Evolutionary conservation across 495 filamentous ascomycete species (phyloP).

Genomic region (Xylaria venustula): DNA sequence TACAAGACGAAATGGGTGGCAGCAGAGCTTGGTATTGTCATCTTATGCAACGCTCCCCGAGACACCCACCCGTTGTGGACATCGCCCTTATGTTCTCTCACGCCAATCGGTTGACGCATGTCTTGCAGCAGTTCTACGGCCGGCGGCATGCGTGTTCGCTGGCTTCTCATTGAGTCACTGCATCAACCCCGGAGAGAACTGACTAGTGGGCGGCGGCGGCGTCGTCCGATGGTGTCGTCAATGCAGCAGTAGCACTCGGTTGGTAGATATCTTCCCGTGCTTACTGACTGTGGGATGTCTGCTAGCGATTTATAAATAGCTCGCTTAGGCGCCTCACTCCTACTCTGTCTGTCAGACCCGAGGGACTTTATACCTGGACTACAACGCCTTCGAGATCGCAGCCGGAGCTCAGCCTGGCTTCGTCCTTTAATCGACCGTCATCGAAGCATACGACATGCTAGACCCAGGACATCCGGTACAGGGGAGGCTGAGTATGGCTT

Average conservation of each 20-base stretch:
- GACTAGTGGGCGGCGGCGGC: background rate
- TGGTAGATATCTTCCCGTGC: background rate
- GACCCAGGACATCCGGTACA: background rate
- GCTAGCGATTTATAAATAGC: constrained; percentile 13
- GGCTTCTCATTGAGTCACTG: constrained; percentile 2
- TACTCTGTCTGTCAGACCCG: constrained; percentile 2
- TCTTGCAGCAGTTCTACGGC: constrained; percentile 6
- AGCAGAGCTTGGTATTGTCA: background rate
- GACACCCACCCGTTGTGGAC: background rate
- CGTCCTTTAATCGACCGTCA: background rate
- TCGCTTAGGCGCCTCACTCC: constrained; percentile 8
- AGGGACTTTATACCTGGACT: background rate
- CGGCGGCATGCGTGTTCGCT: constrained; percentile 7
- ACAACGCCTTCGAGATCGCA: background rate
- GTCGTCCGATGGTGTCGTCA: background rate
- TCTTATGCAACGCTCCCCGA: background rate
- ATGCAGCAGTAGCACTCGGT: constrained; percentile 2
- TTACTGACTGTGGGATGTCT: background rate
- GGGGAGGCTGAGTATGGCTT: background rate
- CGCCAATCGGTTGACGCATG: background rate
- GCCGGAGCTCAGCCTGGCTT: background rate
- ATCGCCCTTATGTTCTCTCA: background rate
- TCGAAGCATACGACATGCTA: background rate
- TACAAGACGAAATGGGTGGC: background rate
- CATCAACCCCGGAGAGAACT: background rate